These are phyloP conservation scores for Andrographis paniculata DNA, from an alignment of 305 asterid genomes.

Conservation along the genomic window DNA sequence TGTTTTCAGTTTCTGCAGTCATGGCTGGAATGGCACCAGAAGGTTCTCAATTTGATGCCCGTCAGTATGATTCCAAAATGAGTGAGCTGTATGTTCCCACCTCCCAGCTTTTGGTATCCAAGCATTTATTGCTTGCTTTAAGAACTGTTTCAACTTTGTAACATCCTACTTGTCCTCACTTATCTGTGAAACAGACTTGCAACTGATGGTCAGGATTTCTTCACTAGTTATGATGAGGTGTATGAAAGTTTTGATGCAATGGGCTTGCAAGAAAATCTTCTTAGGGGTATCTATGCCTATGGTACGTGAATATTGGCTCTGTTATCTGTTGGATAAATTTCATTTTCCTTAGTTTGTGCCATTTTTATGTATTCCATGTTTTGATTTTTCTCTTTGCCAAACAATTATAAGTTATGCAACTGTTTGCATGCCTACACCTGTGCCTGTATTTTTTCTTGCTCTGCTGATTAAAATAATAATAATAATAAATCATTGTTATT, in stretches of 20 bases:
- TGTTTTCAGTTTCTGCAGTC: slow-evolving; percentile 24
- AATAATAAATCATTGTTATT: no score
- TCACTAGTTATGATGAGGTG: slow-evolving; percentile 83
- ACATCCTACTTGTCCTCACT: slow-evolving; percentile 2
- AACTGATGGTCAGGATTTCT: slow-evolving; percentile 60
- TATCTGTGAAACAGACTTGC: slow-evolving; percentile 38
- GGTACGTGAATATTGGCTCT: slow-evolving; percentile 45
- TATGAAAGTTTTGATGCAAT: slow-evolving; percentile 74
- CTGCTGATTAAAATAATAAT: no score
- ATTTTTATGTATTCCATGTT: no score
- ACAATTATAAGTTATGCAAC: no score
- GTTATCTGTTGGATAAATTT: no score
- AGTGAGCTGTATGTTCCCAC: slow-evolving; percentile 48
- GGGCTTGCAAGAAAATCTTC: slow-evolving; percentile 86
- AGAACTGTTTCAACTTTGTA: neutral
- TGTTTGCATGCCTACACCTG: no score
- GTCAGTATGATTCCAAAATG: slow-evolving; percentile 64
- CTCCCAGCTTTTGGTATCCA: neutral
- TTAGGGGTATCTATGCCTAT: slow-evolving; percentile 87
- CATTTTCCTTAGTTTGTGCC: no score
- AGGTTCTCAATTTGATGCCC: slow-evolving; percentile 69
- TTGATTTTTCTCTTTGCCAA: no score
- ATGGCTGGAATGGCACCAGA: slow-evolving; percentile 71
- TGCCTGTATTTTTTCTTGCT: no score
- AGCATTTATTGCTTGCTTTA: neutral